Base-by-base conservation (phyloP, 31 red algal species). In the Asparagopsis taxiformis region DNA sequence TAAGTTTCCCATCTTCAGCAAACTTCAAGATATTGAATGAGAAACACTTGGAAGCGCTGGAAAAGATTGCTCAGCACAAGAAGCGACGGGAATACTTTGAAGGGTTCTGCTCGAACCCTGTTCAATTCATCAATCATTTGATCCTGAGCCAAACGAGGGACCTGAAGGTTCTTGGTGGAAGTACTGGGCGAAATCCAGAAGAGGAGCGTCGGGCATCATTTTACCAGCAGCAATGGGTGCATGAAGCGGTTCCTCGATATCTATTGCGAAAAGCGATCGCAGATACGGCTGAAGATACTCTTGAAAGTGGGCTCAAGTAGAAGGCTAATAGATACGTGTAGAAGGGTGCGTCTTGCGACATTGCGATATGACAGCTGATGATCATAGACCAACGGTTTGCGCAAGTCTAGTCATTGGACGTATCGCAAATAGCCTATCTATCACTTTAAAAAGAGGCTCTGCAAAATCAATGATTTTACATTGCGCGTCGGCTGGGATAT, bases 211-310 rank as follows among this genome's bases (percentile, higher is more conserved):
- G 80, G 24, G 75, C 94, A 44, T 62, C 68, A 13, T 91, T 97
- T 68, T 97, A 97, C 41, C 76, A 88, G 59, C 87, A 97, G 60
- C 94, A 92, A 32, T 97, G 94, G 94, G 88, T 97, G 35, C 89
- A 88, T 75, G 94, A 97, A 53, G 94, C 94, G 3, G 82, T 97
- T 1, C 94, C 94, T 4, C 81, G 93, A 16, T 97, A 97, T 50
- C 60, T 97, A 8, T 70, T 90, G 41, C 73, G 93, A 32, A 91
- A 91, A 74, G 77, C 77, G 11, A 91, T 91, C 38, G 87, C 87
- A 5, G 87, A 91, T 43, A 82, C 87, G 5, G 70, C 87, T 29
- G 71, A 82, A 37, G 77, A 76, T 15, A 75, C 78, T 7, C 51
- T 67, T 10, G 77, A 82, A 59, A 71, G 70, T 60, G 36, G 53